These are phyloP conservation scores for Colletotrichum lini DNA, from an alignment of 2,329 filamentous ascomycete species.

Conservation along the genomic window DNA sequence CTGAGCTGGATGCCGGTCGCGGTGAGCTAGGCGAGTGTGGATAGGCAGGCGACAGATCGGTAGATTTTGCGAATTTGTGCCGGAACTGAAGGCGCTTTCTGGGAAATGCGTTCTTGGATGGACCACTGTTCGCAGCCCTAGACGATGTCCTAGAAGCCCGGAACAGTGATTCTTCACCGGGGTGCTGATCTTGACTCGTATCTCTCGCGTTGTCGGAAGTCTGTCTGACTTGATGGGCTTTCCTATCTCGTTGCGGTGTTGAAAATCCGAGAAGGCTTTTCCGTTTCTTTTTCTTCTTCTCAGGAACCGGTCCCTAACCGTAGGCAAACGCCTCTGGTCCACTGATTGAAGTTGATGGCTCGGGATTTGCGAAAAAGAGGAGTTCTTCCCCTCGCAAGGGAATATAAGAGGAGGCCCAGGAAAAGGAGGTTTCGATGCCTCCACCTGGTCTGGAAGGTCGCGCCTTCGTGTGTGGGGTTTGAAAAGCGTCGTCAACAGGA, in stretches of 20 bases:
- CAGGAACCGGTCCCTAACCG: conserved; percentile 31
- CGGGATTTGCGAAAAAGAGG: neutral
- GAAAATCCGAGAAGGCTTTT: conserved; percentile 28
- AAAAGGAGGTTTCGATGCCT: conserved; percentile 26
- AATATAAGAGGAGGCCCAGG: conserved; percentile 37
- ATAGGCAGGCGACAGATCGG: conserved; percentile 18
- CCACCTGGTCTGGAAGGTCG: neutral
- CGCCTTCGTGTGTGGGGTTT: neutral
- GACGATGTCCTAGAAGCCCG: neutral
- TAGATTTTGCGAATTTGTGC: conserved; percentile 26
- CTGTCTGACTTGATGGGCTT: neutral
- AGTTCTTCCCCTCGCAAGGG: conserved; percentile 21
- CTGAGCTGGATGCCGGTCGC: conserved; percentile 36
- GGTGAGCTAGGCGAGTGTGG: conserved; percentile 5
- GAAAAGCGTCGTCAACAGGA: neutral
- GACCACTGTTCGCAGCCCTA: neutral
- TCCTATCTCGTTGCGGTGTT: conserved; percentile 6
- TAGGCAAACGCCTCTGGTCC: conserved; percentile 35
- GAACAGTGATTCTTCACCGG: neutral
- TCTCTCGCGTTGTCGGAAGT: neutral
- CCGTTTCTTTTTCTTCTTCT: conserved; percentile 32
- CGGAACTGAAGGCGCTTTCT: conserved; percentile 2
- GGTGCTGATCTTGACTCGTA: neutral
- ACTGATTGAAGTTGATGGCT: conserved; percentile 4
- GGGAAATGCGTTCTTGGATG: neutral